These are phyloP conservation scores for Ilyonectria destructans DNA, from an alignment of 2,329 filamentous ascomycete species.

Conservation along the genomic window DNA sequence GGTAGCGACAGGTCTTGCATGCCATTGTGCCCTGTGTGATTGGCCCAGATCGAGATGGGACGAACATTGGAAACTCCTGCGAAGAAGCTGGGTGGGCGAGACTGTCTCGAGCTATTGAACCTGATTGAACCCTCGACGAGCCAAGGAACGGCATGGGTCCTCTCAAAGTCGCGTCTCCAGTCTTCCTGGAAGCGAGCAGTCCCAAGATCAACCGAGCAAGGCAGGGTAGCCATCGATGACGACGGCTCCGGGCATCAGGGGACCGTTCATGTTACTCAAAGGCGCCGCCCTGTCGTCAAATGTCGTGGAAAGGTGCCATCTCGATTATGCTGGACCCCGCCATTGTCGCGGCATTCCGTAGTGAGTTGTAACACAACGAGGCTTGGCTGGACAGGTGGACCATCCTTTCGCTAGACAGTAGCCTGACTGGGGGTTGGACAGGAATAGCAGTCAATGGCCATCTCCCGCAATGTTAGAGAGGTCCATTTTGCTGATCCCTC, in stretches of 20 bases:
- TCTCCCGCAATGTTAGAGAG: neutral
- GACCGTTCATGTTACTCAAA: neutral
- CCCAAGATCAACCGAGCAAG: conserved; percentile 12
- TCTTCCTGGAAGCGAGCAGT: neutral
- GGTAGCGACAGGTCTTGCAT: conserved; percentile 2
- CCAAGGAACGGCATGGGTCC: neutral
- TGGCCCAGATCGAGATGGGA: conserved; percentile 19
- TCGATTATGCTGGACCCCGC: conserved; percentile 29
- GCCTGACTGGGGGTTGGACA: conserved; percentile 3
- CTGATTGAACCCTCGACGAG: conserved; percentile 4
- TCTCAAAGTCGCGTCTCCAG: neutral
- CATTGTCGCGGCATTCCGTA: conserved; percentile 6
- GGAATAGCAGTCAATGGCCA: conserved; percentile 28
- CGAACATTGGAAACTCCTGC: conserved; percentile 24
- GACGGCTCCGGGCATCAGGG: conserved; percentile 15
- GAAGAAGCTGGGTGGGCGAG: conserved; percentile 18
- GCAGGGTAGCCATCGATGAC: conserved; percentile 15
- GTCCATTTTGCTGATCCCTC: conserved; percentile 5
- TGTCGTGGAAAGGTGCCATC: conserved; percentile 31
- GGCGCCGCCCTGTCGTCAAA: neutral
- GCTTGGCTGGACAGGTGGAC: conserved; percentile 6
- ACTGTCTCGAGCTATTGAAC: conserved; percentile 22
- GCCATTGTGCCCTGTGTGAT: conserved; percentile 11
- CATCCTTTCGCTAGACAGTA: neutral
- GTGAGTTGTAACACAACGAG: conserved; percentile 21